Evolutionary conservation across 305 asterid species (phyloP).

Genomic region (Galium porrigens): DNA sequence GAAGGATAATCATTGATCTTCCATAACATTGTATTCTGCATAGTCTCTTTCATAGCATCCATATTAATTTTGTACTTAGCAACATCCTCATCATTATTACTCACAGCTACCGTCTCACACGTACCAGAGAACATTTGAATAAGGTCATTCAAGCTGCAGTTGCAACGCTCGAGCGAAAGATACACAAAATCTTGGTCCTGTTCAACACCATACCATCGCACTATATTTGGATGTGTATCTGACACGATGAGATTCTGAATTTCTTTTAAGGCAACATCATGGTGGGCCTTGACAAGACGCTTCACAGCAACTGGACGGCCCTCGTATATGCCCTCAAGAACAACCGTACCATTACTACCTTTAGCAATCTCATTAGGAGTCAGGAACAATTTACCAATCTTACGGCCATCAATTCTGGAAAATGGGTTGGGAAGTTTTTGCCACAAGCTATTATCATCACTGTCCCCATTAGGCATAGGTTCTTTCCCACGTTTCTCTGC

Average conservation of each 20-base stretch:
- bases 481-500: conserved; percentile 33
- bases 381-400: conserved; percentile 63
- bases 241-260: conserved; percentile 76
- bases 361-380: conserved; percentile 61
- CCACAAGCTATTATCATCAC: conserved; percentile 30
- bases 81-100: conserved; percentile 26
- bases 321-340: conserved; percentile 72
- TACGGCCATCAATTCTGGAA: conserved; percentile 39
- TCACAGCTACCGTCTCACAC: conserved; percentile 20
- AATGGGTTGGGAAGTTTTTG: conserved; percentile 34
- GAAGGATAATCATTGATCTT: conserved; percentile 60
- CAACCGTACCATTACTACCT: conserved; percentile 88
- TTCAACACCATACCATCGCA: conserved; percentile 81
- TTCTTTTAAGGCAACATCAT: conserved; percentile 74
- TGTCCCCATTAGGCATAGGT: conserved; percentile 23
- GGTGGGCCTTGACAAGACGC: conserved; percentile 72
- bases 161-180: conserved; percentile 75
- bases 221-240: conserved; percentile 75
- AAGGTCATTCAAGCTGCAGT: conserved; percentile 74
- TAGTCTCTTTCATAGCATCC: conserved; percentile 29
- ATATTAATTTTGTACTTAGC: conserved; percentile 25
- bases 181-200: conserved; percentile 84
- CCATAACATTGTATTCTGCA: conserved; percentile 42
- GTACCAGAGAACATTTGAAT: conserved; percentile 38
- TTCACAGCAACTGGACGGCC: conserved; percentile 87